Conservation (phyloP, 805 yeast genomes). For the Ogataea methylovora region DNA sequence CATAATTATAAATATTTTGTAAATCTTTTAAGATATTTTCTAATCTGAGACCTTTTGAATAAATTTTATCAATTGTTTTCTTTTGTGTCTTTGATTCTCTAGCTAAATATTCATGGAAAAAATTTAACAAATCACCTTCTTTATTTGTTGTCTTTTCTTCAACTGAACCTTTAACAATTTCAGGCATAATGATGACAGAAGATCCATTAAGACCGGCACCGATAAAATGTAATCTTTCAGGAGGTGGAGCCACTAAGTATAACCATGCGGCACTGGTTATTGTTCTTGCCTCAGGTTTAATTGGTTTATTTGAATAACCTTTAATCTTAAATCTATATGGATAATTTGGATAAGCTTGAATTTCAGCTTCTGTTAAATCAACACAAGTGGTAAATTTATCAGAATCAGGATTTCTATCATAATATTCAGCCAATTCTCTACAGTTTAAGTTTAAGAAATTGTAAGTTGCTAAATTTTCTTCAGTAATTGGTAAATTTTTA, state of each 20-base stretch:
- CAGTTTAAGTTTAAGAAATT: constrained; percentile 11
- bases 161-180: constrained; percentile 6
- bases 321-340: constrained; percentile 14
- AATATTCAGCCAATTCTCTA: constrained; percentile 8
- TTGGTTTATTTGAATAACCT: constrained; percentile 7
- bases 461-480: constrained; percentile 2
- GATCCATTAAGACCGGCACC: constrained; percentile 20
- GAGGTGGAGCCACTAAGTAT: constrained; percentile 18
- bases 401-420: constrained; percentile 4
- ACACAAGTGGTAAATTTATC: constrained; percentile 4
- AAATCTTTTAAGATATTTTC: constrained; percentile 4
- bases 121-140: constrained; percentile 7
- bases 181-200: constrained; percentile 21
- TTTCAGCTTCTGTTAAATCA: constrained; percentile 8
- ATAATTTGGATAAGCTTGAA: constrained; percentile 4
- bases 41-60: constrained; percentile 14
- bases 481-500: too few relatives aligned
- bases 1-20: constrained; percentile 4
- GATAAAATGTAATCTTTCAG: constrained; percentile 23
- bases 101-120: constrained; percentile 10
- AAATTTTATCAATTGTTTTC: constrained; percentile 5
- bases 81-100: constrained; percentile 8
- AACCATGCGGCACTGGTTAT: constrained; percentile 25
- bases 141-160: constrained; percentile 3
- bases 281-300: constrained; percentile 18